These are phyloP conservation scores for Ophiostoma ips DNA, from an alignment of 2,329 filamentous ascomycete species.

Conservation along the genomic window DNA sequence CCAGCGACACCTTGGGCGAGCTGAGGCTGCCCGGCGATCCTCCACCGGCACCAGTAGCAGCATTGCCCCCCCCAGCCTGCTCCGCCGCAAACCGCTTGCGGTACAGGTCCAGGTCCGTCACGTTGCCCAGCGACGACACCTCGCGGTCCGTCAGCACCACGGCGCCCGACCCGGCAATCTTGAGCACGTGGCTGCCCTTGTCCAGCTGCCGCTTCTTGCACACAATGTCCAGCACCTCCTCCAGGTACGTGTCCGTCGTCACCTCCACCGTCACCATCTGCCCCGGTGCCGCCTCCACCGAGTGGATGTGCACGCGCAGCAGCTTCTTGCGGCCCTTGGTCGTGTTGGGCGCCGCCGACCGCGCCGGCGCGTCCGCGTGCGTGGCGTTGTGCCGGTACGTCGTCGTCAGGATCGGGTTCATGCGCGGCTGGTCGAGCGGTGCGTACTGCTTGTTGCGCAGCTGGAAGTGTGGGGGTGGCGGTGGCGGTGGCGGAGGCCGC, in stretches of 20 bases:
- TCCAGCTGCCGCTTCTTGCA: constrained; percentile 68
- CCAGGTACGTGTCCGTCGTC: constrained; percentile 71
- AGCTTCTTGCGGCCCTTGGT: constrained; percentile 54
- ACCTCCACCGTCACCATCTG: constrained; percentile 61
- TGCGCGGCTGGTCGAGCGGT: constrained; percentile 24
- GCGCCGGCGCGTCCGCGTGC: constrained; percentile 43
- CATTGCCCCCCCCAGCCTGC: too few relatives aligned
- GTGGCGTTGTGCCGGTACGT: constrained; percentile 41
- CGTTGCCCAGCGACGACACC: constrained; percentile 63
- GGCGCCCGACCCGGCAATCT: constrained; percentile 59
- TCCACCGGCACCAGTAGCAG: background rate
- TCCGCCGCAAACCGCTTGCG: constrained; percentile 48
- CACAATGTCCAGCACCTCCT: constrained; percentile 65
- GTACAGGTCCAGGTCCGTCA: constrained; percentile 61
- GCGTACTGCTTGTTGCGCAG: constrained; percentile 1
- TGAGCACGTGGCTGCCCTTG: constrained; percentile 66
- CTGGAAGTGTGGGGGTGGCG: background rate
- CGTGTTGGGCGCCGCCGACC: constrained; percentile 28
- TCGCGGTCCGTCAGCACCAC: constrained; percentile 65
- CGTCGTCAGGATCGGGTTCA: constrained; percentile 49
- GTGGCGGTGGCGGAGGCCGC: background rate
- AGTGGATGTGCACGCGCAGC: constrained; percentile 57
- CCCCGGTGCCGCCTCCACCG: constrained; percentile 55
- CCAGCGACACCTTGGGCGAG: constrained; percentile 44
- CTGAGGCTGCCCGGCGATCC: constrained; percentile 21